These are phyloP conservation scores for Pachysandra terminalis DNA, from an alignment of 164 flowering plant species.

Conservation along the genomic window DNA sequence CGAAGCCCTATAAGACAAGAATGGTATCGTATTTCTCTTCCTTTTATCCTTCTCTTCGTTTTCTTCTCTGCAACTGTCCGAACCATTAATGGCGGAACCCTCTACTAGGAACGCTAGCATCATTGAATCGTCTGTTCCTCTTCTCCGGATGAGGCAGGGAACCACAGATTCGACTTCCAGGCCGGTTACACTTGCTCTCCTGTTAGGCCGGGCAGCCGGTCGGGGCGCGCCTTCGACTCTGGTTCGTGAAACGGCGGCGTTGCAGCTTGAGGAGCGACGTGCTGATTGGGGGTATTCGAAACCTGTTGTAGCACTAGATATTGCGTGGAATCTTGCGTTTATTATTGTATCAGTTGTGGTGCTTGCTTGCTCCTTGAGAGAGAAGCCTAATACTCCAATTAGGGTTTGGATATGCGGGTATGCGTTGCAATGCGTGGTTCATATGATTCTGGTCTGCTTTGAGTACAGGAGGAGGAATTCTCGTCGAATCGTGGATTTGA, in stretches of 20 bases:
- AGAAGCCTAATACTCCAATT: conserved; percentile 24
- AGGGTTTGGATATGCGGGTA: conserved; percentile 35
- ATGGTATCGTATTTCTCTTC: background rate
- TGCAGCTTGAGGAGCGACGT: conserved; percentile 4
- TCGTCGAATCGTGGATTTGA: background rate
- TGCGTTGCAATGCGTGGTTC: conserved; percentile 18
- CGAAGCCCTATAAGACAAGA: background rate
- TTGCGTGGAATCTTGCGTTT: background rate
- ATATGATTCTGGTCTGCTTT: background rate
- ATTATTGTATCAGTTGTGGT: background rate
- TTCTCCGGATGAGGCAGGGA: background rate
- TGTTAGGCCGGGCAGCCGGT: conserved; percentile 5
- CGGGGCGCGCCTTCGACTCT: background rate
- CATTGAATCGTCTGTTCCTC: background rate
- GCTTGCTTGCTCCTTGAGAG: conserved; percentile 15
- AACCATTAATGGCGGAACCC: background rate
- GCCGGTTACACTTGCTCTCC: conserved; percentile 3
- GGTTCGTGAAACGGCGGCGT: conserved; percentile 5
- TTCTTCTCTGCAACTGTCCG: background rate
- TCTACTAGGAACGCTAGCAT: background rate
- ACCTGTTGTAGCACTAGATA: background rate
- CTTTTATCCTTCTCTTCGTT: background rate
- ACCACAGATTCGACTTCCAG: background rate
- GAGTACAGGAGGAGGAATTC: background rate
- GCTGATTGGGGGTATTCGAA: conserved; percentile 9